Evolutionary conservation across 2,329 filamentous ascomycete species (phyloP).

Genomic region (Calonectria multiphialidica): DNA sequence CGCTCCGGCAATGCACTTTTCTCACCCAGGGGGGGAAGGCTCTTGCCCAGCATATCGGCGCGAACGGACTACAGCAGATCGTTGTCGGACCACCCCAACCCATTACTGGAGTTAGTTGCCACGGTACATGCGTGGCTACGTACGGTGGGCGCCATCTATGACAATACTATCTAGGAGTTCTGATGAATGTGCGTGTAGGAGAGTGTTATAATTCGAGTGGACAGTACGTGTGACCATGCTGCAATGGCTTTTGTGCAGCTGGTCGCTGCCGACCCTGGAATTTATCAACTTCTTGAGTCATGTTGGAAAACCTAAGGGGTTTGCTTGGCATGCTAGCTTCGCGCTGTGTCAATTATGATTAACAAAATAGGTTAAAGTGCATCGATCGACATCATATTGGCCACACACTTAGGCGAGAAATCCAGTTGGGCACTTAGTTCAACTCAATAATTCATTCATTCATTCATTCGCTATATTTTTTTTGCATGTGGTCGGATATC

Average conservation of each 20-base stretch:
- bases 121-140: slow-evolving; percentile 55
- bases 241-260: slow-evolving; percentile 57
- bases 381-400: not conserved
- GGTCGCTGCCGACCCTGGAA: slow-evolving; percentile 55
- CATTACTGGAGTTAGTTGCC: slow-evolving; percentile 56
- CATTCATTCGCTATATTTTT: not conserved
- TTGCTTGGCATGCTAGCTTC: not conserved
- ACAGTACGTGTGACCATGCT: slow-evolving; percentile 54
- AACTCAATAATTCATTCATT: not conserved
- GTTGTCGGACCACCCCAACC: slow-evolving; percentile 59
- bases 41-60: slow-evolving; percentile 41
- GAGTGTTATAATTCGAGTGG: slow-evolving; percentile 51
- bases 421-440: no score
- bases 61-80: slow-evolving; percentile 53
- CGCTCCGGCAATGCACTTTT: slow-evolving; percentile 57
- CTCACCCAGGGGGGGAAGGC: slow-evolving; percentile 48
- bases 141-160: slow-evolving; percentile 44
- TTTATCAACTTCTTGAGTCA: slow-evolving; percentile 17
- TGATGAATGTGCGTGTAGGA: slow-evolving; percentile 20
- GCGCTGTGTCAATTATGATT: not conserved
- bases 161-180: no score
- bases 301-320: not conserved
- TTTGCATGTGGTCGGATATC: not conserved
- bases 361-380: not conserved
- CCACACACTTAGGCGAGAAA: not conserved